Evolutionary conservation across 805 yeast species (phyloP).

Genomic region (Scheffersomyces stipitis): DNA sequence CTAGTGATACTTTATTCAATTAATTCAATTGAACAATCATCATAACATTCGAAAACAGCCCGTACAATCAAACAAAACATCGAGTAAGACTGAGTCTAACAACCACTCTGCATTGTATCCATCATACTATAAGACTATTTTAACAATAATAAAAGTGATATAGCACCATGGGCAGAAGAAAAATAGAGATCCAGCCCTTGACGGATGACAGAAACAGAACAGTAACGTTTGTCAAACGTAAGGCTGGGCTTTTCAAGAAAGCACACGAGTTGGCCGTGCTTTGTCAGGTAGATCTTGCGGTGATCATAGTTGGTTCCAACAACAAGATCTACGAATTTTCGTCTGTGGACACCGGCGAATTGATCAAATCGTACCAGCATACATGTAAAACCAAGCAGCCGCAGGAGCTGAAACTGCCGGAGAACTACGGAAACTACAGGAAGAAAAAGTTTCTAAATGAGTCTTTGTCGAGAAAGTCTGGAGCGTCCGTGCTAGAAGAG

Average conservation of each 20-base stretch:
- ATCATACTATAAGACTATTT: too few species aligned
- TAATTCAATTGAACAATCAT: too few species aligned
- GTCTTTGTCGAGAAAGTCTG: constrained; percentile 9
- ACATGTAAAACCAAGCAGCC: constrained; percentile 21
- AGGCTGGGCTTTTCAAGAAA: constrained; percentile 89
- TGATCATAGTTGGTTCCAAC: constrained; percentile 80
- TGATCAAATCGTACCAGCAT: constrained; percentile 16
- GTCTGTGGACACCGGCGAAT: constrained; percentile 56
- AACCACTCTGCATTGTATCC: too few species aligned
- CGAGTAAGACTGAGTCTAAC: too few species aligned
- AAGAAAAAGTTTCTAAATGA: constrained; percentile 31
- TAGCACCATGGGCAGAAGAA: constrained; percentile 86
- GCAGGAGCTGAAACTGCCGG: constrained; percentile 63
- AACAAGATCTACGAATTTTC: constrained; percentile 84
- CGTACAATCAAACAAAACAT: too few species aligned
- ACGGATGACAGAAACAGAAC: constrained; percentile 84
- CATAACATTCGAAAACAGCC: too few species aligned
- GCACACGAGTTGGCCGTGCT: constrained; percentile 85
- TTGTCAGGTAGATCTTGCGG: constrained; percentile 91
- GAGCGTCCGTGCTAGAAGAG: too few species aligned
- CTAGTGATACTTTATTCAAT: too few species aligned
- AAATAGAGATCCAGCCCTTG: constrained; percentile 89
- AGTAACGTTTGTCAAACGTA: constrained; percentile 88
- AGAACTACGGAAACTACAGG: constrained; percentile 62
- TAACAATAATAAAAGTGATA: too few species aligned